phyloP scores from a whole-genome alignment of 2,329 filamentous ascomycete genomes.

The Pyricularia sp. region DNA sequence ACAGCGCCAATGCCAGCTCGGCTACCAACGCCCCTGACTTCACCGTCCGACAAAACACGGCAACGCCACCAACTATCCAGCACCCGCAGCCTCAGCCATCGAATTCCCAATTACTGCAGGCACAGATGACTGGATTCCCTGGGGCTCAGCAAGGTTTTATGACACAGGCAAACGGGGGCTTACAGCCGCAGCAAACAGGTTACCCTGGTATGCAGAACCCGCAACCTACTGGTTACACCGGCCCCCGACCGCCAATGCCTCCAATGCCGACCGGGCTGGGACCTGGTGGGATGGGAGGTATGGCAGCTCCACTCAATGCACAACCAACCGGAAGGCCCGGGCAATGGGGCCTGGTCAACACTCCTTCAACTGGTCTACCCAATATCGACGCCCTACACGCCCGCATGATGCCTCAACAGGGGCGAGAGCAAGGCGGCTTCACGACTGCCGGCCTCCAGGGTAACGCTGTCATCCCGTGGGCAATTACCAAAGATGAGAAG shows the following conservation, averaged over 20 bases:
- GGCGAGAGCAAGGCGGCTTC: constrained; percentile 73
- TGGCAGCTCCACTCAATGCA: constrained; percentile 64
- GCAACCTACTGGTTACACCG: constrained; percentile 70
- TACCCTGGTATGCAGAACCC: constrained; percentile 58
- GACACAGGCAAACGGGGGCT: constrained; percentile 40
- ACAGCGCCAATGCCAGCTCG: constrained; percentile 29
- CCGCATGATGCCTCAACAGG: constrained; percentile 95
- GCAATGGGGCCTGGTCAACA: constrained; percentile 98
- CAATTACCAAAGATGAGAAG: constrained; percentile 98
- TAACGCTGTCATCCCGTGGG: constrained; percentile 95
- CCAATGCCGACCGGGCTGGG: constrained; percentile 57
- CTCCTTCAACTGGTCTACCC: constrained; percentile 77
- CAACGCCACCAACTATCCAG: constrained; percentile 46
- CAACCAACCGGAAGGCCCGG: constrained; percentile 90
- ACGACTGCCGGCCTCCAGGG: constrained; percentile 82
- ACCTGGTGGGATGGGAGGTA: constrained; percentile 48
- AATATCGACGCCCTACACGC: constrained; percentile 90
- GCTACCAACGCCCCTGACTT: constrained; percentile 62
- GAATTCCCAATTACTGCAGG: constrained; percentile 54
- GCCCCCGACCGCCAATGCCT: constrained; percentile 78
- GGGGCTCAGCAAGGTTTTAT: constrained; percentile 48
- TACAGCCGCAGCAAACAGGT: constrained; percentile 63
- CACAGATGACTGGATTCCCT: constrained; percentile 62
- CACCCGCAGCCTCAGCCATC: constrained; percentile 68
- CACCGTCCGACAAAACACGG: constrained; percentile 37